phyloP scores from a whole-genome alignment of 306 rosid genomes.

The Prinsepia uniflora region DNA sequence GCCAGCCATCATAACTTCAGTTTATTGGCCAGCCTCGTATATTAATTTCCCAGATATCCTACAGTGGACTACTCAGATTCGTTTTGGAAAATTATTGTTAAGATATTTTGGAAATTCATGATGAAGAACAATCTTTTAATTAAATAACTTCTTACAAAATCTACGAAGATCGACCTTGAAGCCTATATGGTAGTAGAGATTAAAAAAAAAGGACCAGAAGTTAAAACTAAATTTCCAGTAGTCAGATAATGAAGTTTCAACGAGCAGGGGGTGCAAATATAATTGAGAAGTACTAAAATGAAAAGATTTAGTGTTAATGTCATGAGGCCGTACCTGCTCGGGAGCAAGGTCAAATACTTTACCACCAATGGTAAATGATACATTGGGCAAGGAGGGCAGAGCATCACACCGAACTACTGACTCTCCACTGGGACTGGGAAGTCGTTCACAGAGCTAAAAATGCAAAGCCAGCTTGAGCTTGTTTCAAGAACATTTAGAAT shows the following conservation, averaged over 20 bases:
- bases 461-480: slow-evolving; percentile 4
- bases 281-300: not conserved
- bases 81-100: not conserved
- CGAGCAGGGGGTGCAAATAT: not conserved
- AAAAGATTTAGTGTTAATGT: not conserved
- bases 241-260: not conserved
- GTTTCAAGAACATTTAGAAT: not conserved
- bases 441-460: slow-evolving; percentile 56
- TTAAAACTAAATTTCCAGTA: not conserved
- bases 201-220: not conserved
- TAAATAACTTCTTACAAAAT: not conserved
- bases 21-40: not conserved
- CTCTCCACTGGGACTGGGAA: slow-evolving; percentile 66
- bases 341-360: slow-evolving; percentile 54
- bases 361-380: slow-evolving; percentile 55
- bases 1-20: not conserved
- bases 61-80: not conserved
- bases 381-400: slow-evolving; percentile 47
- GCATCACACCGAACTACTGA: slow-evolving; percentile 45
- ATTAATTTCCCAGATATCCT: not conserved
- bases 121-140: not conserved
- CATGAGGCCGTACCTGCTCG: slow-evolving; percentile 41
- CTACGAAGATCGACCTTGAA: not conserved
- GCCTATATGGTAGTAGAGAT: not conserved
- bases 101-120: not conserved